These are phyloP conservation scores for Lathyrus aphaca DNA, from an alignment of 306 rosid genomes.

Conservation along the genomic window DNA sequence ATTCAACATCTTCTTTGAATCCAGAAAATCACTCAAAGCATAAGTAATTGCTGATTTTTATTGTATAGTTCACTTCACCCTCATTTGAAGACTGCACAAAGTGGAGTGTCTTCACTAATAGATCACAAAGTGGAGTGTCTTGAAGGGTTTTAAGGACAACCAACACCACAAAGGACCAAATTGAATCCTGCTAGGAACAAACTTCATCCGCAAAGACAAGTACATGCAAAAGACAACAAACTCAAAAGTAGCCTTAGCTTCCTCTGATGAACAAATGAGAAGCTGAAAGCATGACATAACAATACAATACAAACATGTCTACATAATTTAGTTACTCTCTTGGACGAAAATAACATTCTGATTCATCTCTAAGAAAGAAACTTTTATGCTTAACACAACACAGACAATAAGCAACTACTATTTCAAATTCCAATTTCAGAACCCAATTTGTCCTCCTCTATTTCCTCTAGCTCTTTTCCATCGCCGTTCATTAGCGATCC, in stretches of 20 bases:
- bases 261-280: slow-evolving; percentile 18
- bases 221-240: slow-evolving; percentile 4
- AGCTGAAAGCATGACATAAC: not conserved
- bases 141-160: slow-evolving; percentile 85
- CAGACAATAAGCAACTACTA: slow-evolving; percentile 11
- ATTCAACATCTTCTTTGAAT: too few relatives aligned
- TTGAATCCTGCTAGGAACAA: slow-evolving; percentile 79
- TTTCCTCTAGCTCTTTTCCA: slow-evolving; percentile 62
- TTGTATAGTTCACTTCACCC: too few relatives aligned
- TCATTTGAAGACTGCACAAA: too few relatives aligned
- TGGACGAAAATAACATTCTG: slow-evolving; percentile 47
- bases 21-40: too few relatives aligned
- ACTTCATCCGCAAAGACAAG: slow-evolving; percentile 49
- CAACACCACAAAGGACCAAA: slow-evolving; percentile 71
- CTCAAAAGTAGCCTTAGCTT: not conserved
- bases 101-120: too few relatives aligned
- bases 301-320: not conserved
- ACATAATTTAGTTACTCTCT: slow-evolving; percentile 49
- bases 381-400: slow-evolving; percentile 29
- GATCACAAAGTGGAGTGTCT: too few relatives aligned
- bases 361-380: slow-evolving; percentile 67
- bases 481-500: slow-evolving; percentile 51
- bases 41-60: too few relatives aligned
- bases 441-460: slow-evolving; percentile 55
- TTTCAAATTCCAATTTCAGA: slow-evolving; percentile 42